Base-by-base conservation (phyloP, 306 rosid genomes). In the Ceratonia siliqua region DNA sequence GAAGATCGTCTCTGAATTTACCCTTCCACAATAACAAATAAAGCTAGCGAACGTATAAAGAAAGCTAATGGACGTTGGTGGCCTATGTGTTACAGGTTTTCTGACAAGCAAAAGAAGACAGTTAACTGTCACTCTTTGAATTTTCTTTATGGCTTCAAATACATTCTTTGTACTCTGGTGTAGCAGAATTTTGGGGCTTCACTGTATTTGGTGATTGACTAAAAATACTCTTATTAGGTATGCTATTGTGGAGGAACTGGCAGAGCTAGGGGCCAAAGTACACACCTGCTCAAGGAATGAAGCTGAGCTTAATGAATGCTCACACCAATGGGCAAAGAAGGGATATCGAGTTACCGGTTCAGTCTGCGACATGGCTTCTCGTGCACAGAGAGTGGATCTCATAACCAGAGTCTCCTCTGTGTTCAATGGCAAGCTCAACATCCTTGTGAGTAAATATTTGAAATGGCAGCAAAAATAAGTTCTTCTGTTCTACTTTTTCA, bases 161-260 rank as follows among this genome's bases (percentile, higher is more conserved):
- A 4, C 35, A 30, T 2, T 30, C 4, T 30, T 42, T 13, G 48
- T 5, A 45, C 8, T 14, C 7, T 0, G 18, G 1, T 13, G 4
- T 43, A 13, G 18, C 13, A 12, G 9, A 33, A 2, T n/a, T 11
- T 1, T 0, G 50, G 18, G 17, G 1, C 9, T 28, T 57, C 18
- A 15, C 10, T 1, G 62, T 24, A 22, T 0, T 2, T 55, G 17
- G n/a, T 55, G 6, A 22, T 12, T 11, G 1, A 8, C 10, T 11
- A 0, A 3, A n/a, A 5, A 8, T 2, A 10, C 5, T 17, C 18
- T 45, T n/a, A 5, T 6, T 45, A 68, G 76, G 62, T 13, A 58
- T 36, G 76, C 76, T 8, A 59, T 58, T 45, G 81, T 48, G 62
- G 80, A 66, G 62, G 74, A 65, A 21, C 5, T 76, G 67, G 46